A percentile compares a stretch with the other conserved stretches of the same genome.
phyloP scores from a whole-genome alignment of 2,329 filamentous ascomycete genomes.

The Tolypocladium nubicola region DNA sequence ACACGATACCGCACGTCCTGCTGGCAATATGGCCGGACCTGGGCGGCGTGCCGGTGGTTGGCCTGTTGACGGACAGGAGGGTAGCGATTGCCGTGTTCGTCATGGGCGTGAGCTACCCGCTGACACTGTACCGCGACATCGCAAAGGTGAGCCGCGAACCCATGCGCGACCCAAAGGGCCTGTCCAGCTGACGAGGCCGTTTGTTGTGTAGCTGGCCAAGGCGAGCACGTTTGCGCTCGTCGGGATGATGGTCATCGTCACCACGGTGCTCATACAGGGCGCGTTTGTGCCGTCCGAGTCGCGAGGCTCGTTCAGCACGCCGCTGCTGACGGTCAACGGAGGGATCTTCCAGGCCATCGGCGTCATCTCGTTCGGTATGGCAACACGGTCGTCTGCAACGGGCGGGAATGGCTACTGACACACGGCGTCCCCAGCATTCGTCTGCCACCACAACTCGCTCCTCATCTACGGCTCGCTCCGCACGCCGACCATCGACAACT shows the following conservation, averaged over 20 bases:
- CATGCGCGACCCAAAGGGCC: background rate
- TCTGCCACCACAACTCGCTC: conserved; percentile 87
- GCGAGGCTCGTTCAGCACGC: conserved; percentile 59
- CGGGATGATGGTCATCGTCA: conserved; percentile 84
- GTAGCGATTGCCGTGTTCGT: conserved; percentile 84
- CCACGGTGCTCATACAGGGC: conserved; percentile 80
- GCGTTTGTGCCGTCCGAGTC: conserved; percentile 60
- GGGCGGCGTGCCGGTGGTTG: conserved; percentile 61
- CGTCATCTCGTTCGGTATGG: conserved; percentile 88
- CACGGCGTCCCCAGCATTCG: conserved; percentile 36
- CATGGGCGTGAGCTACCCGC: conserved; percentile 75
- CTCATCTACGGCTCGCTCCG: conserved; percentile 93
- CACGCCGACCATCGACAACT: conserved; percentile 91
- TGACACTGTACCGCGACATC: conserved; percentile 93
- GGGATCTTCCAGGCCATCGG: conserved; percentile 94
- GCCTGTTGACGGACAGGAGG: conserved; percentile 70
- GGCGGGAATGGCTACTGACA: background rate
- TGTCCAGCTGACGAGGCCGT: background rate
- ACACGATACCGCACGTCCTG: conserved; percentile 88
- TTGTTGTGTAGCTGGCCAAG: conserved; percentile 64
- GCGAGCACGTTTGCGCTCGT: conserved; percentile 86
- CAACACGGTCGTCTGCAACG: background rate
- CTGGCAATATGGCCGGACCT: conserved; percentile 71
- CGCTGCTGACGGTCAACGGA: conserved; percentile 66
- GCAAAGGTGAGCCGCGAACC: conserved; percentile 59